Conservation (phyloP, 139 green algal species). For the Desmodesmus armatus region DNA sequence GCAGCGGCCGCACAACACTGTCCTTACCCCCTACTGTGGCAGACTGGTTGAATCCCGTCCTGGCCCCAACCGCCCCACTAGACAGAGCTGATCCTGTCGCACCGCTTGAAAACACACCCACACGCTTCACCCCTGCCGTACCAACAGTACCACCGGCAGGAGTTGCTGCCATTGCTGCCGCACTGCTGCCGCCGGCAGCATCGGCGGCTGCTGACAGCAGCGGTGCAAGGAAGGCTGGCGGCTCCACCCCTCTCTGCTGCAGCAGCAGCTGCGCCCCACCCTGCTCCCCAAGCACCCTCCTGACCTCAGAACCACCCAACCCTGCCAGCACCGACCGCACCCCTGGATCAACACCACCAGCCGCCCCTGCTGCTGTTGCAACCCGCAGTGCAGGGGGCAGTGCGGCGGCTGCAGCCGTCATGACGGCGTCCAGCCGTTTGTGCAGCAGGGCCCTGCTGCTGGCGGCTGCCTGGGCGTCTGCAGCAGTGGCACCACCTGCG, state of each 20-base stretch:
- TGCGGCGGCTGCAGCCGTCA: conserved; percentile 24
- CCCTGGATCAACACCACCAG: background rate
- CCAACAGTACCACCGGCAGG: background rate
- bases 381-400: conserved; percentile 7
- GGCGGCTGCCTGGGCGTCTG: background rate
- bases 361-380: background rate
- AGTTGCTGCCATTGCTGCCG: background rate
- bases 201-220: conserved; percentile 8
- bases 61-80: too few relatives aligned
- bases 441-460: conserved; percentile 30
- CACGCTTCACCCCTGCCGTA: too few relatives aligned
- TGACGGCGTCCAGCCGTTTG: conserved; percentile 31
- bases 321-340: background rate
- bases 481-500: background rate
- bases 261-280: background rate
- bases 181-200: background rate
- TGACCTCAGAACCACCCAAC: background rate
- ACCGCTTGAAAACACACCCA: too few relatives aligned
- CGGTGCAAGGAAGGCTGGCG: conserved; percentile 23
- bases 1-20: background rate
- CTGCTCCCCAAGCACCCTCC: too few relatives aligned
- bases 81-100: too few relatives aligned
- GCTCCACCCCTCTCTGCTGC: background rate
- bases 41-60: too few relatives aligned
- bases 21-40: too few relatives aligned